Conservation (phyloP, 208 protist genomes). For the Trypanosoma congolense region DNA sequence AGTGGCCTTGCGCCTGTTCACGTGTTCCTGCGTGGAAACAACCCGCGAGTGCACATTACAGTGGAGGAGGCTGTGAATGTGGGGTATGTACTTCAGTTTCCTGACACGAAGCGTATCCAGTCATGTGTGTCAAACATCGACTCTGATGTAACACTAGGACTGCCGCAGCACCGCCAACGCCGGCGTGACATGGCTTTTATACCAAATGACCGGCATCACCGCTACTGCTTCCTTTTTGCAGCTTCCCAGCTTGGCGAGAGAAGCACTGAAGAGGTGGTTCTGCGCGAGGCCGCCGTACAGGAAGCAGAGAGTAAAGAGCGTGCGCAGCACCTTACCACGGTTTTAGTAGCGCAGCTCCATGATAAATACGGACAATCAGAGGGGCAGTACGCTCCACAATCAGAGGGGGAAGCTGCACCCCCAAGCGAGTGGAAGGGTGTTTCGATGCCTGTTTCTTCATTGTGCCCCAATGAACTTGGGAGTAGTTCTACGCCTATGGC, state of each 20-base stretch:
- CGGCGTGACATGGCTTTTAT: slow-evolving; percentile 65
- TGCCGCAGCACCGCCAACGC: slow-evolving; percentile 56
- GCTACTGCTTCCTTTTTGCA: slow-evolving; percentile 80
- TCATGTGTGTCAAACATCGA: slow-evolving; percentile 72
- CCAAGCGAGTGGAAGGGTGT: slow-evolving; percentile 5
- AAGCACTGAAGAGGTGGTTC: slow-evolving; percentile 15
- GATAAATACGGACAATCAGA: slow-evolving; percentile 15
- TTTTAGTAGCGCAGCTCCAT: slow-evolving; percentile 33
- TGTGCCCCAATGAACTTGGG: background rate
- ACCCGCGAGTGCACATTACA: slow-evolving; percentile 57
- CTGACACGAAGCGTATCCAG: slow-evolving; percentile 64
- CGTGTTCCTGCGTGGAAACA: slow-evolving; percentile 57
- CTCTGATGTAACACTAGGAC: slow-evolving; percentile 72
- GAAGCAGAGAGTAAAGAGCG: slow-evolving; percentile 35
- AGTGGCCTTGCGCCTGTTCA: slow-evolving; percentile 49
- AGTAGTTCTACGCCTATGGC: background rate
- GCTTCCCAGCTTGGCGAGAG: slow-evolving; percentile 46
- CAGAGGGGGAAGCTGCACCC: background rate
- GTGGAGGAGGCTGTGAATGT: slow-evolving; percentile 65
- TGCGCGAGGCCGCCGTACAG: slow-evolving; percentile 26
- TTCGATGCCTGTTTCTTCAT: slow-evolving; percentile 6
- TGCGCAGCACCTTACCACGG: slow-evolving; percentile 49
- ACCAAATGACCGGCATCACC: slow-evolving; percentile 66
- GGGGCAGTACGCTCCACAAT: background rate
- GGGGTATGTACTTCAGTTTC: slow-evolving; percentile 77